Base-by-base conservation (phyloP, 2,329 filamentous ascomycete species). In the Penicillium janthinellum region DNA sequence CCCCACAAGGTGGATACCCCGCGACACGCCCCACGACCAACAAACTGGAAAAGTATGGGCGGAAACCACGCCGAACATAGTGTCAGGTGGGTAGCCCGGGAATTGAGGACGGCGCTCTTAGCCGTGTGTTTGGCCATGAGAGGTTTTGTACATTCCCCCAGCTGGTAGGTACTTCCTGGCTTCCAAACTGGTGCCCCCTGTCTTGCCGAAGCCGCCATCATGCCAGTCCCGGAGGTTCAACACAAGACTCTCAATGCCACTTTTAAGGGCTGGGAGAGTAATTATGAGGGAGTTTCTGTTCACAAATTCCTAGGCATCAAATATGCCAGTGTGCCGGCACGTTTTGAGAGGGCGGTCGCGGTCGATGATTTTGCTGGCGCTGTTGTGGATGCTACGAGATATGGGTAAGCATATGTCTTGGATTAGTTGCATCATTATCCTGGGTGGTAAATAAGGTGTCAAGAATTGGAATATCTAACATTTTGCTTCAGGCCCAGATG, bases 401-500 rank as follows among this genome's bases (percentile, higher is more conserved):
- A 70, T 28, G 73, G 72, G 73, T 74, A 65, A 53, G 60, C 34
- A 34, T 17, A 5, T 3, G 7, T 10, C 15, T 47, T 1, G 31
- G 7, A 31, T 31, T 31, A 31, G 31, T 31, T 10, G 7, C 31
- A 31, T 8, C 8, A 31, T 31, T 5, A 31, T 31, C 8, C 31
- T 31, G 31, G 7, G 31, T 31, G 31, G 7, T 6, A 31, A 6
- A 5, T 45, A 25, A 8, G 28, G 7, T 2, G 15, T 28, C 14
- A 10, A 28, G 31, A 35, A 14, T 7, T 35, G 2, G n/a, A 20
- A 20, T 34, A 35, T 15, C 56, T 68, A 8, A 67, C 20, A 7
- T 10, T 12, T 5, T 70, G 55, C 34, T 62, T 57, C 42, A 80
- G 78, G 3, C 78, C 79, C 1, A 72, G 73, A 58, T 81, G 79